phyloP scores from a whole-genome alignment of 2,329 filamentous ascomycete genomes.

The Knufia petricola region DNA sequence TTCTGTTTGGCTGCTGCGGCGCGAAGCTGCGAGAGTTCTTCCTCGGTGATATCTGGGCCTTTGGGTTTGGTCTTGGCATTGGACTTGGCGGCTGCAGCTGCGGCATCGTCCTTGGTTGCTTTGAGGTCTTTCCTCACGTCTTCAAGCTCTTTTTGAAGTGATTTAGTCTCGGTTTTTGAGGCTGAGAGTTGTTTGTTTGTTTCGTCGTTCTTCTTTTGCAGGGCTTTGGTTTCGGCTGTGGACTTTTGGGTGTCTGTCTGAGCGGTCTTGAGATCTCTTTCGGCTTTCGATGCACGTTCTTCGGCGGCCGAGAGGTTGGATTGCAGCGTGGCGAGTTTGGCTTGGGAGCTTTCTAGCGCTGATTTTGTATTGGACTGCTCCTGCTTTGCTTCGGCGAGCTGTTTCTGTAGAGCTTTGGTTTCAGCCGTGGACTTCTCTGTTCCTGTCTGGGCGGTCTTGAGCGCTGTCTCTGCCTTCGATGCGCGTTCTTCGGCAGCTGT shows the following conservation, averaged over 20 bases:
- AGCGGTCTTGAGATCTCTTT: constrained; percentile 13
- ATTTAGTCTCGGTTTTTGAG: constrained; percentile 26
- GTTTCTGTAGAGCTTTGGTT: constrained; percentile 14
- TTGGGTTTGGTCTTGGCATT: neutral
- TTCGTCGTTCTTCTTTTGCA: constrained; percentile 5
- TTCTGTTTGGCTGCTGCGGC: constrained; percentile 40
- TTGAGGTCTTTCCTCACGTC: constrained; percentile 25
- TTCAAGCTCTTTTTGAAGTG: constrained; percentile 17
- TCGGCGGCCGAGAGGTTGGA: constrained; percentile 23
- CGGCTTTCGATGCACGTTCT: constrained; percentile 30
- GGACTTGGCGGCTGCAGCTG: constrained; percentile 6
- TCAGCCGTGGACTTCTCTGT: neutral
- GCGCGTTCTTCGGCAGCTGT: constrained; percentile 30
- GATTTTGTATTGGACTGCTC: constrained; percentile 18
- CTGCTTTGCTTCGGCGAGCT: neutral
- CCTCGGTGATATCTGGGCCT: neutral
- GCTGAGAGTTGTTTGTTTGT: constrained; percentile 5
- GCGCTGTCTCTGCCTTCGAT: constrained; percentile 26
- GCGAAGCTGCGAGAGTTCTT: constrained; percentile 43
- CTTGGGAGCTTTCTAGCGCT: constrained; percentile 24
- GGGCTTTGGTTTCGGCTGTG: constrained; percentile 12
- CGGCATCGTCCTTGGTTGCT: constrained; percentile 26
- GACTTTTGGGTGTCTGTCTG: neutral
- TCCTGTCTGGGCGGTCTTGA: neutral
- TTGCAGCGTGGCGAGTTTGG: constrained; percentile 14